phyloP scores from a whole-genome alignment of 331 rosid genomes.

The Stylosanthes scabra region DNA sequence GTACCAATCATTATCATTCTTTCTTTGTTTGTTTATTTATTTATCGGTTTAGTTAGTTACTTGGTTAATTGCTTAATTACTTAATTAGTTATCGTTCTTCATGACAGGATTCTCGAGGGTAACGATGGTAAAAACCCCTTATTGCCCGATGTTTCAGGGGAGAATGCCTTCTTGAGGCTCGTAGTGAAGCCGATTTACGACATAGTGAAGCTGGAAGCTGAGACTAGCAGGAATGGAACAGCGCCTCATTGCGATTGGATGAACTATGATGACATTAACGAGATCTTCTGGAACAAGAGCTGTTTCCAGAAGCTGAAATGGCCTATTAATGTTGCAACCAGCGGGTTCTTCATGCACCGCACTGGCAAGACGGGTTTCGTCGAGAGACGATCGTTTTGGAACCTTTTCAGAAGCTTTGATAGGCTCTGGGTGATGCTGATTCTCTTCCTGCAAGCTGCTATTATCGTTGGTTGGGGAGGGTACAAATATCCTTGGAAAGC shows the following conservation, averaged over 20 bases:
- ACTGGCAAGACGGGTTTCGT: slow-evolving; percentile 91
- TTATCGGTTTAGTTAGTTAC: no score
- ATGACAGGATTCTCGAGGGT: slow-evolving; percentile 59
- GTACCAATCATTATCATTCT: not conserved
- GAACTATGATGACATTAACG: slow-evolving; percentile 91
- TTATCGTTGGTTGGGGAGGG: slow-evolving; percentile 81
- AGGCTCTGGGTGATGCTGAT: slow-evolving; percentile 86
- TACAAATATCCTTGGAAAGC: slow-evolving; percentile 65
- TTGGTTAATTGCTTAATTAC: not conserved
- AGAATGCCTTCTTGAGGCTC: slow-evolving; percentile 55
- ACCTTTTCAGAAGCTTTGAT: slow-evolving; percentile 82
- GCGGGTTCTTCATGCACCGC: slow-evolving; percentile 59
- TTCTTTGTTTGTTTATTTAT: no score
- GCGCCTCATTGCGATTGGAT: slow-evolving; percentile 85
- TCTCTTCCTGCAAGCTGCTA: slow-evolving; percentile 78
- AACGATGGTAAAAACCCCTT: slow-evolving; percentile 69
- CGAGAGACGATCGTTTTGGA: slow-evolving; percentile 92
- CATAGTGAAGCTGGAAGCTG: slow-evolving; percentile 64
- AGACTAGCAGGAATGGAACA: slow-evolving; percentile 71
- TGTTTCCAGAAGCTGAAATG: slow-evolving; percentile 80
- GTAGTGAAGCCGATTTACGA: slow-evolving; percentile 86
- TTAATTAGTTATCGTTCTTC: not conserved
- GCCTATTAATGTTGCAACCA: slow-evolving; percentile 75
- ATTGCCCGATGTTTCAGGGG: slow-evolving; percentile 54
- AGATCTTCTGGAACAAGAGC: slow-evolving; percentile 83